A percentile compares a stretch with the other conserved stretches of the same genome.
Conservation (phyloP, 2,329 filamentous ascomycete genomes). For the Knufia petricola region DNA sequence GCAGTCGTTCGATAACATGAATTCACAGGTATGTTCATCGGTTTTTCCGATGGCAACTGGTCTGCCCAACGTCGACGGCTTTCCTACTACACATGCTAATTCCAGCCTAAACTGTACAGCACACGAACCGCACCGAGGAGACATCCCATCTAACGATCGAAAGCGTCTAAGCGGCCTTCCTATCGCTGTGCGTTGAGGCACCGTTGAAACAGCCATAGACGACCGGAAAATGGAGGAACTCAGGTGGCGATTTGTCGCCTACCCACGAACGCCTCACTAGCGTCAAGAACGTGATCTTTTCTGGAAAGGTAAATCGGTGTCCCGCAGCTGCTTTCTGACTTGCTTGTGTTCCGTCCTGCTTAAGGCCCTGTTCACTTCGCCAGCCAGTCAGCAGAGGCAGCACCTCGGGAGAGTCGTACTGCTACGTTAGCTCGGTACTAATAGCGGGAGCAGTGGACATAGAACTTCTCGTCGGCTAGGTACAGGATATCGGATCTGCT, state of each 20-base stretch:
- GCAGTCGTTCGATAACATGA: slow-evolving; percentile 80
- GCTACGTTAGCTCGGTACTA: too few relatives aligned
- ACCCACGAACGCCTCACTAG: slow-evolving; percentile 15
- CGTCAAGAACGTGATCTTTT: slow-evolving; percentile 45
- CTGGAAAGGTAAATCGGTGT: slow-evolving; percentile 50
- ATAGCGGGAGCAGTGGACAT: too few relatives aligned
- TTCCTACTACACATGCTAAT: slow-evolving; percentile 63
- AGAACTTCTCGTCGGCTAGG: too few relatives aligned
- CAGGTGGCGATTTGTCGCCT: slow-evolving; percentile 4
- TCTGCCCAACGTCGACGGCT: slow-evolving; percentile 52
- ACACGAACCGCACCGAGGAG: slow-evolving; percentile 51
- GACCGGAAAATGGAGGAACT: slow-evolving; percentile 13
- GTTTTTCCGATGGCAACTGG: slow-evolving; percentile 55
- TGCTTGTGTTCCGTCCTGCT: too few relatives aligned
- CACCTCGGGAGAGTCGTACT: too few relatives aligned
- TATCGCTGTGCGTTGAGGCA: slow-evolving; percentile 53
- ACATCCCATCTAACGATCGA: slow-evolving; percentile 5
- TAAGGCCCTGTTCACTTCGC: too few relatives aligned
- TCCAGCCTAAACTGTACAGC: slow-evolving; percentile 71
- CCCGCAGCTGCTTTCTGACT: too few relatives aligned
- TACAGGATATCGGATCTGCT: too few relatives aligned
- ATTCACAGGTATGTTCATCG: slow-evolving; percentile 63
- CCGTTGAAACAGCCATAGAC: slow-evolving; percentile 53
- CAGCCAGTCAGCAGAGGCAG: too few relatives aligned
- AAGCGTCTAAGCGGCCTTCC: slow-evolving; percentile 14